Evolutionary conservation across 495 filamentous ascomycete genomes (phyloP).

Genomic region (Penicillium atrosanguineum): DNA sequence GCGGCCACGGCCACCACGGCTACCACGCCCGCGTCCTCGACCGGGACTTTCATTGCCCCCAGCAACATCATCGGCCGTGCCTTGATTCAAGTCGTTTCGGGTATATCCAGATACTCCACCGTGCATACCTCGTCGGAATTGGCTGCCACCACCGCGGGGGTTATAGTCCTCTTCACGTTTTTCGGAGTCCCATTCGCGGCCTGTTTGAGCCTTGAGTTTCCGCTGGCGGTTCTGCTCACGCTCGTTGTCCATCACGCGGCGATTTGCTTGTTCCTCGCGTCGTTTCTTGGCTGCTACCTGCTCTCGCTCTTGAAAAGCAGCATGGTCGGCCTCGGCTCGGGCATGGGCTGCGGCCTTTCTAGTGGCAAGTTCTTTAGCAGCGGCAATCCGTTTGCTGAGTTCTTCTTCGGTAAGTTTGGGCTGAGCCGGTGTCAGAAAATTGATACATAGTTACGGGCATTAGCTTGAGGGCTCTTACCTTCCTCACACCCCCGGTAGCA

Average conservation of each 20-base stretch:
- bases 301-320: constrained; percentile 64
- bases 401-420: constrained; percentile 70
- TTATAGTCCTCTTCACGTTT: constrained; percentile 65
- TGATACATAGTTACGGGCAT: background rate
- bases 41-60: constrained; percentile 5
- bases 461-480: constrained; percentile 27
- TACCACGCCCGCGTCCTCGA: constrained; percentile 27
- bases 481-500: constrained; percentile 62
- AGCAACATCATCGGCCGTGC: constrained; percentile 18
- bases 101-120: constrained; percentile 52
- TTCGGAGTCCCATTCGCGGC: constrained; percentile 73
- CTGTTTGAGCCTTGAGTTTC: constrained; percentile 64
- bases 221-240: constrained; percentile 68
- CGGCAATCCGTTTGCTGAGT: constrained; percentile 56
- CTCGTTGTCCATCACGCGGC: constrained; percentile 64
- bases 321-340: constrained; percentile 65
- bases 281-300: constrained; percentile 52
- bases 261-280: constrained; percentile 54
- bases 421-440: constrained; percentile 26
- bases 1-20: constrained; percentile 35
- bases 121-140: constrained; percentile 55
- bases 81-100: constrained; percentile 33
- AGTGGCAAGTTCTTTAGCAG: constrained; percentile 57
- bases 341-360: constrained; percentile 59
- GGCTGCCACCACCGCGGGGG: constrained; percentile 42